A percentile compares a stretch with the other conserved stretches of the same genome.
phyloP scores from a whole-genome alignment of 2,329 filamentous ascomycete genomes.

The Colletotrichum zoysiae region DNA sequence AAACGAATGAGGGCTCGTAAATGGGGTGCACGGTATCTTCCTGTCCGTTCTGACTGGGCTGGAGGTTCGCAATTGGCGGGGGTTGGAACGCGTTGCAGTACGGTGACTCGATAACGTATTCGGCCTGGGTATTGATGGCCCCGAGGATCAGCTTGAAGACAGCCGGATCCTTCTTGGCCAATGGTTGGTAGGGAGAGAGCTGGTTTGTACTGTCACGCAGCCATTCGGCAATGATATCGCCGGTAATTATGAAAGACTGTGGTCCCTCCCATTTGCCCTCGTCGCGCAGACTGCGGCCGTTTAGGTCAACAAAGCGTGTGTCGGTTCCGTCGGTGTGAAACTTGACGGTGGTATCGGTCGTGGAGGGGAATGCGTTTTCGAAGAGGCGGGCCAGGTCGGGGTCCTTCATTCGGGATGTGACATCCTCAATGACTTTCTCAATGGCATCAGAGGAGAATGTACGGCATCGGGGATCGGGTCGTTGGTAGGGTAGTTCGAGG shows the following conservation, averaged over 20 bases:
- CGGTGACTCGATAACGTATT: conserved; percentile 93
- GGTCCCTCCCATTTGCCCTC: conserved; percentile 82
- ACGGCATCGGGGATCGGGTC: conserved; percentile 83
- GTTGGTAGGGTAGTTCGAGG: conserved; percentile 85
- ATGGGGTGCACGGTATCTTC: conserved; percentile 86
- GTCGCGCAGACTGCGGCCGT: conserved; percentile 53
- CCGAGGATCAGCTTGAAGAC: conserved; percentile 87
- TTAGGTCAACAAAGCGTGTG: conserved; percentile 48
- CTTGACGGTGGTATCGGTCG: conserved; percentile 88
- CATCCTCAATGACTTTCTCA: conserved; percentile 86
- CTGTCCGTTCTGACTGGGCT: conserved; percentile 81
- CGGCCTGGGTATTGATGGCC: conserved; percentile 94
- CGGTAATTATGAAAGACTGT: conserved; percentile 93
- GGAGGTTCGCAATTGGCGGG: conserved; percentile 83
- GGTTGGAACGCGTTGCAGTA: conserved; percentile 99
- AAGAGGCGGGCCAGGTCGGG: conserved; percentile 92
- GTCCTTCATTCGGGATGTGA: conserved; percentile 84
- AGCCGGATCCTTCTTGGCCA: conserved; percentile 83
- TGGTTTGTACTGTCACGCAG: conserved; percentile 94
- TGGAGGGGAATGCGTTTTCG: conserved; percentile 94
- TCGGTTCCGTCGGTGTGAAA: conserved; percentile 79
- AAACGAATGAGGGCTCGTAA: conserved; percentile 88
- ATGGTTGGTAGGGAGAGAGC: conserved; percentile 85
- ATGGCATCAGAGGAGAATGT: conserved; percentile 90
- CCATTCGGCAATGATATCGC: conserved; percentile 95